Percentiles rank a stretch among this genome's conserved stretches.
Evolutionary conservation across 2,329 filamentous ascomycete genomes (phyloP).

Genomic region (Anthostomella pinea): DNA sequence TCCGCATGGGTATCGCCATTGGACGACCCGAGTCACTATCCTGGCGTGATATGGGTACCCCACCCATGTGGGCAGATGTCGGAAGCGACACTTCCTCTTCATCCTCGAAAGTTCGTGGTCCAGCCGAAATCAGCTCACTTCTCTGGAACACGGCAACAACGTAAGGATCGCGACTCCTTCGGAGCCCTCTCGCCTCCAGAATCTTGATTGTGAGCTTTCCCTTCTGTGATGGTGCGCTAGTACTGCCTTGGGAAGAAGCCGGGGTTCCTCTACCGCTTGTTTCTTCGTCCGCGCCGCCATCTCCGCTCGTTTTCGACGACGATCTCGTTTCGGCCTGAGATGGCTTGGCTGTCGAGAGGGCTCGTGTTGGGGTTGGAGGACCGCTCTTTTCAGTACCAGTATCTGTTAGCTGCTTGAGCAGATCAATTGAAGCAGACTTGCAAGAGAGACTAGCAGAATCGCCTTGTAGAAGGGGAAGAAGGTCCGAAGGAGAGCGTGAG

Average conservation of each 20-base stretch:
- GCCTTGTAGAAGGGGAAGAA: conserved; percentile 36
- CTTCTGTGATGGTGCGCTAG: conserved; percentile 67
- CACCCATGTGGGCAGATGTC: conserved; percentile 48
- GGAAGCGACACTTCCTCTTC: conserved; percentile 52
- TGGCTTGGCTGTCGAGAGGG: conserved; percentile 65
- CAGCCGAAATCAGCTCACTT: conserved; percentile 91
- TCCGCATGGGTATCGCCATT: conserved; percentile 96
- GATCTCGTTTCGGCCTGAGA: conserved; percentile 40
- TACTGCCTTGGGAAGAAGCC: conserved; percentile 39
- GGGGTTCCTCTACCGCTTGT: conserved; percentile 54
- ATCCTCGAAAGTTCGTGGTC: conserved; percentile 64
- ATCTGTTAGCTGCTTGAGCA: conserved; percentile 86
- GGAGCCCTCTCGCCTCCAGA: conserved; percentile 76
- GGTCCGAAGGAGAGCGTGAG: conserved; percentile 48
- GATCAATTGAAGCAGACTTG: conserved; percentile 63
- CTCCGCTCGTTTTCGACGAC: conserved; percentile 32
- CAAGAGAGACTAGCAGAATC: conserved; percentile 37
- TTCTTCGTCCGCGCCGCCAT: conserved; percentile 42
- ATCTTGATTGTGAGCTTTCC: conserved; percentile 91
- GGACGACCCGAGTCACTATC: conserved; percentile 79
- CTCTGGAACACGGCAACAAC: conserved; percentile 96
- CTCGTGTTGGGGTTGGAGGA: conserved; percentile 83
- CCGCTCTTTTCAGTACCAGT: conserved; percentile 82
- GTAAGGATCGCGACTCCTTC: conserved; percentile 84
- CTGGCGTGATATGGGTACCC: conserved; percentile 63